phyloP scores from a whole-genome alignment of 805 yeast genomes.

The Suhomyces sp. region DNA sequence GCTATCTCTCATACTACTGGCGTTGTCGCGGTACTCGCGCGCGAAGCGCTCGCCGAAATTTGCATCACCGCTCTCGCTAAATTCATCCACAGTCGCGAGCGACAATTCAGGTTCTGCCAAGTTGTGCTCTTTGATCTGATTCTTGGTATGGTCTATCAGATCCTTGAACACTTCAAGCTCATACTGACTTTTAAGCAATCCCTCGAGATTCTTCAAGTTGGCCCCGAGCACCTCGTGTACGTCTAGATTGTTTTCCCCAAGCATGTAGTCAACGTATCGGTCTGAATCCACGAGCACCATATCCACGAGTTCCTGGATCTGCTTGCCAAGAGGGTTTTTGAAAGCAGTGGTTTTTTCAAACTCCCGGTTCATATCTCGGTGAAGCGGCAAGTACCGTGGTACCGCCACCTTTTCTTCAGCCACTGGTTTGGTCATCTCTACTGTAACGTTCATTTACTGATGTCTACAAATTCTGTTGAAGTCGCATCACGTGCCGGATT shows the following conservation, averaged over 20 bases:
- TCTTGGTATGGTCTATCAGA: slow-evolving; percentile 12
- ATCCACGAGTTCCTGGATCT: slow-evolving; percentile 2
- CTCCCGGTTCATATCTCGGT: slow-evolving; percentile 1
- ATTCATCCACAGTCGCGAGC: slow-evolving; percentile 20
- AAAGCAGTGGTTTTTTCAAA: slow-evolving; percentile 6
- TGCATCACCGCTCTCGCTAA: slow-evolving; percentile 8
- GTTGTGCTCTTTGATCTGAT: slow-evolving; percentile 15
- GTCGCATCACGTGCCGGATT: background rate
- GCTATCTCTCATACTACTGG: slow-evolving; percentile 1
- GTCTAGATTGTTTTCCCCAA: slow-evolving; percentile 1
- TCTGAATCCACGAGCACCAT: slow-evolving; percentile 1
- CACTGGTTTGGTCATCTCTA: background rate
- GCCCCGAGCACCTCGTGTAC: background rate
- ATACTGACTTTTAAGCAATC: slow-evolving; percentile 6
- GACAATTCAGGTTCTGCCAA: slow-evolving; percentile 20
- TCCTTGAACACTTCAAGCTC: slow-evolving; percentile 3
- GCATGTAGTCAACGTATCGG: slow-evolving; percentile 5
- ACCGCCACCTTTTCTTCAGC: background rate
- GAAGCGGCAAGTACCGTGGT: slow-evolving; percentile 6
- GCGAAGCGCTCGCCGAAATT: slow-evolving; percentile 10
- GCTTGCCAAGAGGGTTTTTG: background rate
- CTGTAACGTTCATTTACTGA: background rate
- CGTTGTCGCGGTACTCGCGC: slow-evolving; percentile 4
- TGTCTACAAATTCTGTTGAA: background rate
- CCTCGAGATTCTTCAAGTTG: slow-evolving; percentile 5